Base-by-base conservation (phyloP, 495 filamentous ascomycete species). In the Talaromyces trachyspermus region DNA sequence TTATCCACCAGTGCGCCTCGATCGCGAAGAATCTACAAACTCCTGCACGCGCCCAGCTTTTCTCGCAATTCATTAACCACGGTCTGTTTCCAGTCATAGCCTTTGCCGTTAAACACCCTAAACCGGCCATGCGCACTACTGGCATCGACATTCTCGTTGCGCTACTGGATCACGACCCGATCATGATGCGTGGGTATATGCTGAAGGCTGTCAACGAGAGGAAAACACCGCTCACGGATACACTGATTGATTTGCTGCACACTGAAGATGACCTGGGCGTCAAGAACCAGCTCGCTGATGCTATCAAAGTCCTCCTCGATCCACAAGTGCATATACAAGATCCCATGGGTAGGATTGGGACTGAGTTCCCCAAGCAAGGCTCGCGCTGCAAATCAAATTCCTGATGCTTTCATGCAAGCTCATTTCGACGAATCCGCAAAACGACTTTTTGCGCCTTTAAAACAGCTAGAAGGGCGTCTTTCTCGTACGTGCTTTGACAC, bases 21-120 rank as follows among this genome's bases (percentile, higher is more conserved):
- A 92, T 97, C 55, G 89, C 90, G 8, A 98, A 98, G 65, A 95
- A 86, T 58, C 66, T 97, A 6, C 94, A 97, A 60, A 83, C 80
- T 2, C 86, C 84, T 15, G 81, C 80, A 17, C 78, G 92, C 41
- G 80, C 85, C 33, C 80, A 78, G 27, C 73, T 98, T 5, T 97
- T 95, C 62, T 79, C 80, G 52, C 90, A 92, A 51, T 95, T 97
- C 63, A 86, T 98, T 51, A 74, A 74, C 46, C 79, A 91, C 59
- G 92, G 92, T 17, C 76, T 98, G 15, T 83, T 97, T 48, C 76
- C 75, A 10, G 89, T 96, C 41, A 95, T 98, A 52, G 88, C 88
- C 42, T 97, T 88, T 63, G 89, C 91, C 25, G 75, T 98, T 30
- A 81, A 84, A 50, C 87, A 95, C 57, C 70, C 74, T 36, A 90